Evolutionary conservation across 176 grass and related monocot genomes (phyloP).

Genomic region (Leersia perrieri): DNA sequence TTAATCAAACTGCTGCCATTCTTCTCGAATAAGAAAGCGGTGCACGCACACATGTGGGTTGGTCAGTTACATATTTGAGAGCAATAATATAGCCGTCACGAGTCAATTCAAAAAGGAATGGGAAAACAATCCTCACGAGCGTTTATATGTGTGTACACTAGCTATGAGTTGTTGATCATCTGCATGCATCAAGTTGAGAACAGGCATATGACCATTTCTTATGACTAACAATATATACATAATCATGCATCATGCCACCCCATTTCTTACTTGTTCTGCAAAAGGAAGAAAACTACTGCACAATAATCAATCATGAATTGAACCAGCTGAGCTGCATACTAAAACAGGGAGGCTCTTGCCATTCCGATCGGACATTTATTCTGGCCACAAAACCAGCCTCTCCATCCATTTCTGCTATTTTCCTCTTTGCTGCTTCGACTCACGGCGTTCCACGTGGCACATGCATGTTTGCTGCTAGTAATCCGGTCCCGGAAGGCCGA

Average conservation of each 20-base stretch:
- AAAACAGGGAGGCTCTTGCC: not conserved
- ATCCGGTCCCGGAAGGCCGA: not conserved
- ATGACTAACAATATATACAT: not conserved
- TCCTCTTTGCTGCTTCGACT: not conserved
- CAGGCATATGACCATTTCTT: not conserved
- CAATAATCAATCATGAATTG: not conserved
- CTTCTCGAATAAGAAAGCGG: not conserved
- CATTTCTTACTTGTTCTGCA: not conserved
- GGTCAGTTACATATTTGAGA: not conserved
- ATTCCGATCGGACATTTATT: conserved; percentile 2
- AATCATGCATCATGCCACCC: not conserved
- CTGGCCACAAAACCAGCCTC: not conserved
- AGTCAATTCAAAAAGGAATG: not conserved
- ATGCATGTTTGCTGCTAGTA: conserved; percentile 20
- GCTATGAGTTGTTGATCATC: not conserved
- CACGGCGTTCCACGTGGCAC: not conserved
- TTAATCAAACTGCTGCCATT: not conserved
- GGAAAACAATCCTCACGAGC: not conserved
- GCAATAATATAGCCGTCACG: not conserved
- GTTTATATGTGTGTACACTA: not conserved
- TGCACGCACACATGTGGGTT: not conserved
- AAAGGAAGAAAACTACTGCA: not conserved
- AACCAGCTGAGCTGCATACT: not conserved
- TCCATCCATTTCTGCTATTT: not conserved
- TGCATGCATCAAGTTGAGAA: not conserved